A percentile compares a stretch with the other conserved stretches of the same genome.
Evolutionary conservation across 2,329 filamentous ascomycete genomes (phyloP).

Genomic region (Ophiostoma australiae): DNA sequence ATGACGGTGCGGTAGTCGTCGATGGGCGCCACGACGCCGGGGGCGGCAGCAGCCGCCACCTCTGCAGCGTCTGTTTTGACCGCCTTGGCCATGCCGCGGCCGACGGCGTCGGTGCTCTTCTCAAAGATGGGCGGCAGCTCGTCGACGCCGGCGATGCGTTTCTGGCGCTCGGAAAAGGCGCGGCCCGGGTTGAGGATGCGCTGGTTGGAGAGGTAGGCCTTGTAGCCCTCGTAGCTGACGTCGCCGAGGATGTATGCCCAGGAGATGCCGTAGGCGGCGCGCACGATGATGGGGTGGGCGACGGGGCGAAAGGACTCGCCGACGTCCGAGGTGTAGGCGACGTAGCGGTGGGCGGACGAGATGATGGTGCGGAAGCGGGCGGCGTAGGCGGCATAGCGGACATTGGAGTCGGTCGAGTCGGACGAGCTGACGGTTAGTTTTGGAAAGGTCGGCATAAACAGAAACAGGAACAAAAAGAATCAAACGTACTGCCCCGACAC

Average conservation of each 20-base stretch:
- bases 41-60: conserved; percentile 24
- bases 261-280: conserved; percentile 79
- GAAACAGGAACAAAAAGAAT: neutral
- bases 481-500: conserved; percentile 69
- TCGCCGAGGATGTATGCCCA: conserved; percentile 92
- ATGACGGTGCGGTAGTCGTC: conserved; percentile 91
- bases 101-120: conserved; percentile 4
- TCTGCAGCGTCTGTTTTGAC: neutral
- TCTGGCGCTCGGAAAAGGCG: conserved; percentile 47
- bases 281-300: conserved; percentile 77
- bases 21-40: conserved; percentile 57
- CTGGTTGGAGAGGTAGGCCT: conserved; percentile 86
- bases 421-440: conserved; percentile 48
- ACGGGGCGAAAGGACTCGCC: conserved; percentile 94
- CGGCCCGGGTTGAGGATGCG: conserved; percentile 63
- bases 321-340: conserved; percentile 94
- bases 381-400: conserved; percentile 92
- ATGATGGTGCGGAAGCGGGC: conserved; percentile 80
- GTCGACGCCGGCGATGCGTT: conserved; percentile 44
- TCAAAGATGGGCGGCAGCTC: neutral
- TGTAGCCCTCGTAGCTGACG: conserved; percentile 89
- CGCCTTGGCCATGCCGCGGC: neutral
- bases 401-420: conserved; percentile 75
- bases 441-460: neutral
- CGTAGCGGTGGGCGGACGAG: conserved; percentile 85